These are phyloP conservation scores for Sanchytrium tribonematis DNA, from an alignment of 371 early-diverging fungal genomes.

Conservation along the genomic window DNA sequence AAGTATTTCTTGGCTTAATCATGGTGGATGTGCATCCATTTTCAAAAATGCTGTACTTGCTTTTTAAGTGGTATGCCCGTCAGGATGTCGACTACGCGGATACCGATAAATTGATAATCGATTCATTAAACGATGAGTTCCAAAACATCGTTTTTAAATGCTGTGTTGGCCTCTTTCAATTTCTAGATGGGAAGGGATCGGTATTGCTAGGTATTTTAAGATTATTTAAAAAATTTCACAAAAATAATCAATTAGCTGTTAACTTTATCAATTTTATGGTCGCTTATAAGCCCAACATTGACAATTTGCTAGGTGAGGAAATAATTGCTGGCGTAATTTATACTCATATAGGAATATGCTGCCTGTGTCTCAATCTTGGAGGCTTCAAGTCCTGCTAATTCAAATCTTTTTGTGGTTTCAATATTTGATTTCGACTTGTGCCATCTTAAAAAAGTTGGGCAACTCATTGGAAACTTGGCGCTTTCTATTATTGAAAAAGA, in stretches of 20 bases:
- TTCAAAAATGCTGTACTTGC: neutral
- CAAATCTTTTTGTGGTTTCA: too few relatives aligned
- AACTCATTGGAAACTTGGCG: neutral
- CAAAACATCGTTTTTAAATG: neutral
- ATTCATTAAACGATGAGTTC: neutral
- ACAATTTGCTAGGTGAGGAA: too few relatives aligned
- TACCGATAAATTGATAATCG: neutral
- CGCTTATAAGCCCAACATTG: neutral
- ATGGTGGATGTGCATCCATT: neutral
- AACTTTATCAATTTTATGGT: neutral
- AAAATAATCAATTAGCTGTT: neutral
- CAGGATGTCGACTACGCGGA: neutral
- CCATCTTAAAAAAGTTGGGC: neutral
- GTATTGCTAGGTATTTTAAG: neutral
- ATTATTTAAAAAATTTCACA: neutral
- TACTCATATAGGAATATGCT: too few relatives aligned
- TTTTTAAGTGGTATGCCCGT: neutral
- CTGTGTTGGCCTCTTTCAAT: neutral
- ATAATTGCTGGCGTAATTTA: too few relatives aligned
- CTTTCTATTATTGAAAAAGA: neutral
- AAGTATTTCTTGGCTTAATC: neutral
- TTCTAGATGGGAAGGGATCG: neutral
- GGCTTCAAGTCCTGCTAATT: too few relatives aligned
- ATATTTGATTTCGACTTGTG: neutral
- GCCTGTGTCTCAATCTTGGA: too few relatives aligned